Base-by-base conservation (phyloP, 2,329 filamentous ascomycete species). In the Knoxdaviesia capensis region DNA sequence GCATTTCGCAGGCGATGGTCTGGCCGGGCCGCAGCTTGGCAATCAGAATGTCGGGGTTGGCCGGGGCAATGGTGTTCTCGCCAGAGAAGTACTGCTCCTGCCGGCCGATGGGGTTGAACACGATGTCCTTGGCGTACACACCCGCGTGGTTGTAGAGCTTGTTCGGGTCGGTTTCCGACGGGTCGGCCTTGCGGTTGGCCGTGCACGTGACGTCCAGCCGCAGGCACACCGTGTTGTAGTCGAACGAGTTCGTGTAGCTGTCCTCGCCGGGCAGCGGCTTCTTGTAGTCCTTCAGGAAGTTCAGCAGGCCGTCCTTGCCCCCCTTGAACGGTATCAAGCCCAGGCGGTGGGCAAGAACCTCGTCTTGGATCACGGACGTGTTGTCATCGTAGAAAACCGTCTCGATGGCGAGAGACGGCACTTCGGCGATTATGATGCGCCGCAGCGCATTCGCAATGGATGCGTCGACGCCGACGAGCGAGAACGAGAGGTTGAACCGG, bases 331-430 rank as follows among this genome's bases (percentile, higher is more conserved):
- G 90, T 43, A 98, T 80, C 38, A 98, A 74, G 45, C 90, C 90
- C 32, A 98, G 68, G 38, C 90, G 74, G 58, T 90, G 83, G 10
- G 87, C 80, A 41, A 98, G 77, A 5, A 98, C 88, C 65, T 98
- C 90, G 56, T 98, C 90, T 59, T 96, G 88, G 53, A 98, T 90
- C 34, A 98, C 86, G 5, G 85, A 94, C 41, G 88, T 96, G 67
- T 98, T 98, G 67, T 94, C 92, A 57, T 84, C 74, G 48, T 96
- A 77, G 63, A 81, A 98, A 56, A 93, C 84, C 48, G 77, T 79
- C 66, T 98, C 90, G 53, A 98, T 87, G 50, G 92, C 90, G 38
- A 98, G 71, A 2, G 86, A 90, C 11, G 88, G 86, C 42, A 98
- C 82, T 65, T 98, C 92, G 50, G 88, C 74, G 59, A 98, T 80